A percentile compares a stretch with the other conserved stretches of the same genome.
Evolutionary conservation across 208 protist species (phyloP).

Genomic region (Novymonas esmeraldas): DNA sequence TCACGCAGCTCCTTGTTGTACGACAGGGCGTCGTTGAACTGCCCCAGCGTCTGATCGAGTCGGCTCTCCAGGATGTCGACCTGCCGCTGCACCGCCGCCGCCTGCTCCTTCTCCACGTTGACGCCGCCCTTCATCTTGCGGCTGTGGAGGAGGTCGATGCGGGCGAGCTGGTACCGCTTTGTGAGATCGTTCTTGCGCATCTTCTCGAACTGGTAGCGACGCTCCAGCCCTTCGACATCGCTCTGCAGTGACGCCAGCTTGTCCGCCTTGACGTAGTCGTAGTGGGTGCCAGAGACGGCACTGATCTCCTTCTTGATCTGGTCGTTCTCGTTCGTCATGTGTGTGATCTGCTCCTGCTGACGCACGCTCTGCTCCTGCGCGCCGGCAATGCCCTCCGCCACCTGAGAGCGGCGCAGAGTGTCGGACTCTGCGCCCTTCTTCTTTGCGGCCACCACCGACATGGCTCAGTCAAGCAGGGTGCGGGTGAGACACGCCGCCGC

Average conservation of each 20-base stretch:
- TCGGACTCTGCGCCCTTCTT: conserved; percentile 41
- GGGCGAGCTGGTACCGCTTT: conserved; percentile 82
- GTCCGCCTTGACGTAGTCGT: conserved; percentile 90
- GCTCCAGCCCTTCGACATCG: conserved; percentile 90
- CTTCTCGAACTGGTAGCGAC: conserved; percentile 91
- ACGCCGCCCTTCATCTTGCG: conserved; percentile 88
- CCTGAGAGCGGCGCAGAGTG: conserved; percentile 60
- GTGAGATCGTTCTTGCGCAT: conserved; percentile 92
- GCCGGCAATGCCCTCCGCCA: conserved; percentile 57
- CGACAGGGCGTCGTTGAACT: conserved; percentile 96
- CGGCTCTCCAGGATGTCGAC: conserved; percentile 95
- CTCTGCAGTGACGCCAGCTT: conserved; percentile 82
- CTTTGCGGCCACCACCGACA: conserved; percentile 21
- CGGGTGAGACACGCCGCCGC: background rate
- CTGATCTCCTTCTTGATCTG: conserved; percentile 91
- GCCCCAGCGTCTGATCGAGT: conserved; percentile 94
- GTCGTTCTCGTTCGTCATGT: conserved; percentile 84
- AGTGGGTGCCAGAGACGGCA: conserved; percentile 59
- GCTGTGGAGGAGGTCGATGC: conserved; percentile 87
- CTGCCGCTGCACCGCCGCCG: conserved; percentile 89
- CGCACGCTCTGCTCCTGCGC: conserved; percentile 62
- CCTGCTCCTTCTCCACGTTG: conserved; percentile 92
- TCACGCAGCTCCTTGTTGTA: conserved; percentile 96
- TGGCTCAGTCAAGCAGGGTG: conserved; percentile 1
- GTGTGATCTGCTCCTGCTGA: conserved; percentile 82